These are phyloP conservation scores for Ceratocystis variospora DNA, from an alignment of 2,329 filamentous ascomycete genomes.

Conservation along the genomic window DNA sequence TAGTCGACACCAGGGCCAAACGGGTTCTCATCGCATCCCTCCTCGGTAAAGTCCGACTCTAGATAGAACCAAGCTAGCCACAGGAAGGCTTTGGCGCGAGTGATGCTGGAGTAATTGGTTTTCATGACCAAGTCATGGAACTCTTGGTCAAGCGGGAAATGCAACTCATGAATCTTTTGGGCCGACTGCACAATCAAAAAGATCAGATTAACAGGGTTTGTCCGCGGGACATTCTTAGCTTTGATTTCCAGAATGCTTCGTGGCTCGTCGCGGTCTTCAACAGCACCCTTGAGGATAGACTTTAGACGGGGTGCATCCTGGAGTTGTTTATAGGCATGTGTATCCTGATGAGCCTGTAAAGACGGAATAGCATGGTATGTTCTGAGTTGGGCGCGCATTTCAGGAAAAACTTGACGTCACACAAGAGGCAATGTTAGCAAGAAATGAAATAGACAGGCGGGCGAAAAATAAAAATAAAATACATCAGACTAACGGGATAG, in stretches of 20 bases:
- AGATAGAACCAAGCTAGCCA: conserved; percentile 99
- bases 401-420: conserved; percentile 71
- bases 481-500: neutral
- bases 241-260: conserved; percentile 73
- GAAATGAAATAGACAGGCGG: conserved; percentile 9
- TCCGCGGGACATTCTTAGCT: conserved; percentile 50
- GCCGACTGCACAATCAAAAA: conserved; percentile 88
- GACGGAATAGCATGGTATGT: conserved; percentile 98
- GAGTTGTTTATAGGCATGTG: conserved; percentile 92
- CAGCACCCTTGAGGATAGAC: conserved; percentile 92
- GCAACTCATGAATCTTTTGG: conserved; percentile 79
- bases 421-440: neutral
- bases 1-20: conserved; percentile 65
- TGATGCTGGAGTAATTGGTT: conserved; percentile 64
- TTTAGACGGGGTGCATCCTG: conserved; percentile 93
- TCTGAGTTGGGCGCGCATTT: conserved; percentile 94
- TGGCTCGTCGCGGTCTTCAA: conserved; percentile 77
- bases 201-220: conserved; percentile 93
- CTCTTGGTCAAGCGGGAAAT: conserved; percentile 73
- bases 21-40: conserved; percentile 78
- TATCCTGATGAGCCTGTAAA: conserved; percentile 84
- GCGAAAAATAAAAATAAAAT: conserved; percentile 7
- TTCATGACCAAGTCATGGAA: conserved; percentile 97
- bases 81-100: conserved; percentile 74
- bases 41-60: conserved; percentile 83